Evolutionary conservation across 805 yeast species (phyloP).

Genomic region (Ogataea nakhonphanomensis): DNA sequence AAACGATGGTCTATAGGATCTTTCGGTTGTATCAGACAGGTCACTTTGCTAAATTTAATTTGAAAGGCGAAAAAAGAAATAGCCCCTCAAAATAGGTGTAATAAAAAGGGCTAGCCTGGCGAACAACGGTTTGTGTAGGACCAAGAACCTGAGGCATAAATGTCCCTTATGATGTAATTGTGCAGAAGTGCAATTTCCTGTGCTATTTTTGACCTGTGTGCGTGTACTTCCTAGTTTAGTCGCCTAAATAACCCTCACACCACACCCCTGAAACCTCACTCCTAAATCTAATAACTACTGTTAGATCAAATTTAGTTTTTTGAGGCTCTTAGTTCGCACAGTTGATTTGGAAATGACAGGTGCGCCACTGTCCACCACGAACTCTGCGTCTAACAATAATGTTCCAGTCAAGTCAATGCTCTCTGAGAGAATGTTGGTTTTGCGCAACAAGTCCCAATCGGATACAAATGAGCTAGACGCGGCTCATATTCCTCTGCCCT

Average conservation of each 20-base stretch:
- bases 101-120: constrained; percentile 1
- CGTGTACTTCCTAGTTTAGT: no score
- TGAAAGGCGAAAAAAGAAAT: constrained; percentile 8
- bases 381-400: not conserved
- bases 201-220: constrained; percentile 1
- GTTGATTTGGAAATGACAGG: not conserved
- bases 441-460: constrained; percentile 9
- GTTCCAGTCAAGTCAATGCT: constrained; percentile 7
- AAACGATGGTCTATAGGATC: not conserved
- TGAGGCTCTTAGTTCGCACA: no score
- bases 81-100: constrained; percentile 4
- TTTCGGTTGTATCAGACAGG: constrained; percentile 1
- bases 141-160: not conserved
- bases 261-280: not conserved
- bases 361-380: constrained; percentile 2
- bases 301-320: no score
- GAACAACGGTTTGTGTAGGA: not conserved
- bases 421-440: constrained; percentile 8
- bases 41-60: constrained; percentile 2
- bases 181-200: constrained; percentile 1
- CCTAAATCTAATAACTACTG: no score
- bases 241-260: no score
- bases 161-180: constrained; percentile 4
- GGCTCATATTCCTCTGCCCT: not conserved
- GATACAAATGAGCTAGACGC: constrained; percentile 1